phyloP scores from a whole-genome alignment of 139 green algal genomes.

The Closterium sp. region DNA sequence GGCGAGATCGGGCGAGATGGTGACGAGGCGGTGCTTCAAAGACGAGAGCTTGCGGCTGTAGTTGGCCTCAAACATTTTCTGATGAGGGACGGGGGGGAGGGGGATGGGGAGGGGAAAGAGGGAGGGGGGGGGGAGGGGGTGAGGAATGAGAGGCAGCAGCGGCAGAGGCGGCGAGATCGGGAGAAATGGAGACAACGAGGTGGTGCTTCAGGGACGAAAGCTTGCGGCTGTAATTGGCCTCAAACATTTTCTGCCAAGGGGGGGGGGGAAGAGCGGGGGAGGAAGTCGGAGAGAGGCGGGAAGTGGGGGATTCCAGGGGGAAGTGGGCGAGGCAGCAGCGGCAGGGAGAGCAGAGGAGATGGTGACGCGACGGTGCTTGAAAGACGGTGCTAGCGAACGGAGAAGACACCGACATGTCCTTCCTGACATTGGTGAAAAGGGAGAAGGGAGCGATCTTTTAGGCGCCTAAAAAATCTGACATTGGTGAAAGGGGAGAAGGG shows the following conservation, averaged over 20 bases:
- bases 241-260: conserved; percentile 40
- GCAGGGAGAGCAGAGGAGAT: neutral
- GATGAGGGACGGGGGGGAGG: neutral
- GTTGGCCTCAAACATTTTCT: conserved; percentile 58
- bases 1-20: neutral
- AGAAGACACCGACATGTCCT: too few relatives aligned
- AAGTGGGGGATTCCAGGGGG: neutral
- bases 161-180: neutral
- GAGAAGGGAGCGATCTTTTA: too few relatives aligned
- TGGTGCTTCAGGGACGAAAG: conserved; percentile 56
- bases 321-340: neutral
- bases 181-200: neutral
- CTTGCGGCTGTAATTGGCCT: conserved; percentile 62
- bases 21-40: conserved; percentile 58
- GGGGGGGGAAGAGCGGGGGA: neutral
- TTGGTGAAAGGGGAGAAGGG: neutral
- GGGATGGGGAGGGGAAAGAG: too few relatives aligned
- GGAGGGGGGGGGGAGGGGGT: too few relatives aligned
- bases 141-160: neutral
- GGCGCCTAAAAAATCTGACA: too few relatives aligned
- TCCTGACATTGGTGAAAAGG: too few relatives aligned
- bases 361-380: neutral
- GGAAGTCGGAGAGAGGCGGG: neutral
- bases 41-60: conserved; percentile 64
- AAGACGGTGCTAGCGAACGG: too few relatives aligned